Evolutionary conservation across 2,329 filamentous ascomycete genomes (phyloP).

Genomic region (Fusarium armeniacum): DNA sequence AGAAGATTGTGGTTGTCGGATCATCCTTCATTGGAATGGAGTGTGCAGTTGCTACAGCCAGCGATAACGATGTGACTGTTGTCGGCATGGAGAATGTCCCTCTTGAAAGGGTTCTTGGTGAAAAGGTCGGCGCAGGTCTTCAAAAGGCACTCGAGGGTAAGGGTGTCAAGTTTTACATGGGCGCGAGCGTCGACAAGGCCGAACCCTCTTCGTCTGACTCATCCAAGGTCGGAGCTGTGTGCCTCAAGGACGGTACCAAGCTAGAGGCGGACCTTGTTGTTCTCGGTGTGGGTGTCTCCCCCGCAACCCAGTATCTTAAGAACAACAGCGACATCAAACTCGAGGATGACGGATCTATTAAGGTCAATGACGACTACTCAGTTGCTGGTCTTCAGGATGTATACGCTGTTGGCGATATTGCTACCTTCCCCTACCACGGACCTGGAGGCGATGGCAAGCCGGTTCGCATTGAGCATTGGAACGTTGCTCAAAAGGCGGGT

Average conservation of each 20-base stretch:
- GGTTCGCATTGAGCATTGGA: conserved; percentile 96
- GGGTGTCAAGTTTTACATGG: conserved; percentile 90
- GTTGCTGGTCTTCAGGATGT: conserved; percentile 84
- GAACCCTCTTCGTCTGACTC: conserved; percentile 76
- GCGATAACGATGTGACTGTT: conserved; percentile 86
- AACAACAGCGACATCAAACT: conserved; percentile 78
- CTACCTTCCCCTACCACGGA: conserved; percentile 92
- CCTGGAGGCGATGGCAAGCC: conserved; percentile 81
- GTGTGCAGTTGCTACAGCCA: conserved; percentile 84
- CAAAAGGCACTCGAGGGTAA: conserved; percentile 84
- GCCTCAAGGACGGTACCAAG: conserved; percentile 86
- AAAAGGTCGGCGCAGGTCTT: conserved; percentile 83
- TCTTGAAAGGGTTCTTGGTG: conserved; percentile 87
- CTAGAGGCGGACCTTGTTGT: conserved; percentile 92
- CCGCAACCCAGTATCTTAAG: conserved; percentile 85
- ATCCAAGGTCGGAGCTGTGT: conserved; percentile 82
- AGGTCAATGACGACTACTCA: conserved; percentile 83
- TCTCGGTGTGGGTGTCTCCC: conserved; percentile 88
- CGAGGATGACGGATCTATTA: conserved; percentile 87
- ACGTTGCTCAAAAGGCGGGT: conserved; percentile 94
- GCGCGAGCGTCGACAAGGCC: conserved; percentile 85
- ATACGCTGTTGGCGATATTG: conserved; percentile 95
- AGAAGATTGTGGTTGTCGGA: conserved; percentile 93
- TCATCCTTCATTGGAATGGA: conserved; percentile 99
- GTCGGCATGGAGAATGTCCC: conserved; percentile 90